Base-by-base conservation (phyloP, 352 stramenopile species). In the Globisporangium echinulatum region DNA sequence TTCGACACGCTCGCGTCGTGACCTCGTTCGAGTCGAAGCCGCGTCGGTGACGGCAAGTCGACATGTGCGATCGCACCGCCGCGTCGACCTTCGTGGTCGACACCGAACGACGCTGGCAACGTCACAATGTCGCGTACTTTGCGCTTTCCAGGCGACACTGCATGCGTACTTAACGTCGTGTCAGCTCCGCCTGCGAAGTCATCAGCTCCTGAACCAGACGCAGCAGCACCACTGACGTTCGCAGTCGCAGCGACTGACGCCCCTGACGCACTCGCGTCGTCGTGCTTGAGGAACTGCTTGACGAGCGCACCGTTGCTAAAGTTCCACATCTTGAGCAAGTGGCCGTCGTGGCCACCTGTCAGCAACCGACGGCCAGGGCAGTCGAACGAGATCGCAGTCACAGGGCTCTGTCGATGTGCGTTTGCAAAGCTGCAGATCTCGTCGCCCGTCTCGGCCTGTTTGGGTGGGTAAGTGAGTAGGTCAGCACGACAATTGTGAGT, bases 261-360 rank as follows among this genome's bases (percentile, higher is more conserved):
- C 17, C 17, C 10, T 10, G 56, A 54, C 3, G 48, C 15, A 39
- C 25, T 63, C 7, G 46, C 46, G 49, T 40, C 64, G 51, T 83
- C 73, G 15, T 87, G 66, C 56, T 93, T 94, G 54, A 88, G 65
- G 46, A 92, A 88, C 52, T 90, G 82, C 58, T 93, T 94, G 4
- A 96, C 82, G 15, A 91, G 70, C 13, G 79, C 78, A 11, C 87
- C 87, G 53, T 93, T 96, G 69, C 81, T 89, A 64, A 96, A 96
- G 58, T 96, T 96, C 87, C 87, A 96, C 69, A 96, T 85, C 62
- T 92, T 92, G 44, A 96, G 79, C 14, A 76, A 54, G 7, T 80
- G 63, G 2, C 87, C 87, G 52, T 92, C 79, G 59, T 95, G 84
- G 7, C 82, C 82, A 9, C 86, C 86, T 9, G 87, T 96, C 15